Evolutionary conservation across 2,329 filamentous ascomycete genomes (phyloP), one percentile per base, ranked within the genome.

Genomic region (Curvularia verruculosa): DNA sequence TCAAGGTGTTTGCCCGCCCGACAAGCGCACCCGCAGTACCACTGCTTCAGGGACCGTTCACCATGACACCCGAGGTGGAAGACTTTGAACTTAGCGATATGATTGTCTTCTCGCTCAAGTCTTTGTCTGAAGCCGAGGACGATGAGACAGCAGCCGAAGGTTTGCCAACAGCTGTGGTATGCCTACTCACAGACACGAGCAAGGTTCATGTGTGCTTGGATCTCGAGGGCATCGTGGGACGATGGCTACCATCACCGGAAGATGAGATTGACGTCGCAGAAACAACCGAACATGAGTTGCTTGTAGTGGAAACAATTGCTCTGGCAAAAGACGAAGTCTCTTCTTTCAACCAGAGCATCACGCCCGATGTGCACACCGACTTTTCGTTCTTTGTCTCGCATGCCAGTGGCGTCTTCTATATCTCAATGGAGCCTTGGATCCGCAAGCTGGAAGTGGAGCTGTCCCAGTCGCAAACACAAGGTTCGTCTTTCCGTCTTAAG

Each of bases 1-100:
- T 79, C 21, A 83, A 87, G 64, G 78, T 87, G n/a, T 85, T 85
- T 60, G 76, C 75, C 13, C 81, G 86, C 29, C 86, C 86, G 1
- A 65, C 75, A 8, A 80, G 78, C 54, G 81, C 81, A 5, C 82
- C 84, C 34, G 77, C 83, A 0, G 82, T 87, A 46, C 85, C 86
- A 1, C 81, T 83, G 53, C 74, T 89, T 29, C 86, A 89, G 71
- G 86, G 86, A 0, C 86, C 86, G 0, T 88, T 88, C 71, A 73
- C 78, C 8, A 76, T 84, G 26, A 77, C 81, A 7, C 77, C 82
- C 3, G 80, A 81, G 0, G 80, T 82, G 6, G 76, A 83, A 45
- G 81, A 84, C 55, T 77, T 85, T 39, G 84, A 87, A 53, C 79
- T 88, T 29, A 85, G 84, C 21, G 86, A 88, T 66, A 82, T 89